Conservation (phyloP, 2,329 filamentous ascomycete genomes). For the Cordyceps tenuipes region DNA sequence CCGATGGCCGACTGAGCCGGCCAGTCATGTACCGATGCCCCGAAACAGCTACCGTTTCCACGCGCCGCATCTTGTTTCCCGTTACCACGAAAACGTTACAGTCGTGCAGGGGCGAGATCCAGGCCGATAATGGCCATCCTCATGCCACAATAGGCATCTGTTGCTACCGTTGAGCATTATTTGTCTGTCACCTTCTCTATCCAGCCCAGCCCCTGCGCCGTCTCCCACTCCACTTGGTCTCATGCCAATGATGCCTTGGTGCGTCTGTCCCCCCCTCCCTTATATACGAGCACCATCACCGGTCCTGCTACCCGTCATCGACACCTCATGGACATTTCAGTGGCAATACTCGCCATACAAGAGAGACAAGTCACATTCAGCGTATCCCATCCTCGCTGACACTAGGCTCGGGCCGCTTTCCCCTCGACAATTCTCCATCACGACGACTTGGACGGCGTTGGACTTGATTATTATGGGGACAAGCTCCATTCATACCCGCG, state of each 20-base stretch:
- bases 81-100: constrained; percentile 9
- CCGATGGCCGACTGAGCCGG: neutral
- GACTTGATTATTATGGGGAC: constrained; percentile 10
- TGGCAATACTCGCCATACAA: neutral
- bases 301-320: neutral
- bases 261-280: neutral
- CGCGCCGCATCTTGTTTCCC: neutral
- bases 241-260: neutral
- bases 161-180: neutral
- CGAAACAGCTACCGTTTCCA: neutral
- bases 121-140: neutral
- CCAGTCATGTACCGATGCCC: neutral
- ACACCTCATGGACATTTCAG: neutral
- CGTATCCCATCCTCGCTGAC: neutral
- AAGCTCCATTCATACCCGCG: constrained; percentile 1
- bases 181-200: neutral
- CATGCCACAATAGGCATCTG: constrained; percentile 7
- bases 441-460: neutral
- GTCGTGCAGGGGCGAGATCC: neutral
- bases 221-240: constrained; percentile 1
- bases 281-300: neutral
- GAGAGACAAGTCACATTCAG: neutral
- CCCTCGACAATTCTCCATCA: neutral
- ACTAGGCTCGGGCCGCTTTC: neutral
- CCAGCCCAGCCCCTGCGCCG: neutral